Evolutionary conservation across 805 yeast species (phyloP).

Genomic region (Pachysolen tannophilus): DNA sequence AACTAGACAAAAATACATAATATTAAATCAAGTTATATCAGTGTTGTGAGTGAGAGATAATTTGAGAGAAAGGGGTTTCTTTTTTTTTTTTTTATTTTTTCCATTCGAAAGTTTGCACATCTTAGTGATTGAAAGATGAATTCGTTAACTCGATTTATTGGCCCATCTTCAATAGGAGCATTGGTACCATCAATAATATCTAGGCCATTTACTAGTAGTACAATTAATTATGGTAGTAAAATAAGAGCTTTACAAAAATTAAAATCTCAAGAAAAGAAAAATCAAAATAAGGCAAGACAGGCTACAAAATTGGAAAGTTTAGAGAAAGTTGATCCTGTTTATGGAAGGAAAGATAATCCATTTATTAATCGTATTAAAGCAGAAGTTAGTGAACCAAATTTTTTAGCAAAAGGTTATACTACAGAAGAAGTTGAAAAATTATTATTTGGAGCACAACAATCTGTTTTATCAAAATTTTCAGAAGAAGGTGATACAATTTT

Average conservation of each 20-base stretch:
- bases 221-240: too few relatives aligned
- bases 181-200: too few relatives aligned
- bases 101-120: too few relatives aligned
- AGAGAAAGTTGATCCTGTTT: constrained; percentile 70
- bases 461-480: constrained; percentile 31
- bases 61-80: too few relatives aligned
- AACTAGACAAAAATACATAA: too few relatives aligned
- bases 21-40: too few relatives aligned
- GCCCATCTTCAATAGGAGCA: too few relatives aligned
- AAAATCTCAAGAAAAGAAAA: background rate
- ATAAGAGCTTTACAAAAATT: background rate
- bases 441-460: constrained; percentile 68
- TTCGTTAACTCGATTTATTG: too few relatives aligned
- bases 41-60: too few relatives aligned
- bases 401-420: constrained; percentile 51
- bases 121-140: too few relatives aligned
- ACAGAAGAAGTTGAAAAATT: constrained; percentile 66
- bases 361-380: constrained; percentile 63
- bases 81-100: too few relatives aligned
- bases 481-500: constrained; percentile 14
- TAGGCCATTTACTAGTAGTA: too few relatives aligned
- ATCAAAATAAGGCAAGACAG: background rate
- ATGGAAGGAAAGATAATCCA: constrained; percentile 61
- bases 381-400: constrained; percentile 57
- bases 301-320: constrained; percentile 5